Evolutionary conservation across 257 asterid species (phyloP).

Genomic region (Solanum bulbocastanum): DNA sequence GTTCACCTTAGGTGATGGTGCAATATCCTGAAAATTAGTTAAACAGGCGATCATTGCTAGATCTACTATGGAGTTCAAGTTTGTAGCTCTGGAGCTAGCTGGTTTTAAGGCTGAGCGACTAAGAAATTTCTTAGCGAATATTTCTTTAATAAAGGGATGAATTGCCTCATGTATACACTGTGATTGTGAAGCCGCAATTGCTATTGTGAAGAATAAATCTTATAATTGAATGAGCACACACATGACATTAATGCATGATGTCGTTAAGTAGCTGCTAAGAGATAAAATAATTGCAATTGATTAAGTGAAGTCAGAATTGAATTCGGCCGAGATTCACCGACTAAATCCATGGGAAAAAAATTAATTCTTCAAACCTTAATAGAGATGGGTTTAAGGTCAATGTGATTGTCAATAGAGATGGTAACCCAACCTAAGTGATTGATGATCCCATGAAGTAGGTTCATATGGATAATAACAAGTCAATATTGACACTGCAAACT

Average conservation of each 20-base stretch:
- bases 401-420: no score
- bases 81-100: background rate
- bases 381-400: background rate
- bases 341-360: background rate
- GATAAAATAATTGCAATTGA: background rate
- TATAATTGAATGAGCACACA: no score
- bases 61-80: background rate
- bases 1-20: background rate
- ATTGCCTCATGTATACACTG: no score
- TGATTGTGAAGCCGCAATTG: background rate
- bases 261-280: background rate
- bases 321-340: no score
- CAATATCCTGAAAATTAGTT: background rate
- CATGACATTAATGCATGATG: background rate
- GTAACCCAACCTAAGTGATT: no score
- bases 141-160: background rate
- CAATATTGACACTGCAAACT: no score
- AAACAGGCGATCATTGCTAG: background rate
- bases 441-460: no score
- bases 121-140: no score
- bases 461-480: no score
- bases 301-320: background rate
- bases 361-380: no score
- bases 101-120: no score
- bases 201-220: background rate